These are phyloP conservation scores for Dactylellina parvicollis DNA, from an alignment of 2,329 filamentous ascomycete species.

Conservation along the genomic window DNA sequence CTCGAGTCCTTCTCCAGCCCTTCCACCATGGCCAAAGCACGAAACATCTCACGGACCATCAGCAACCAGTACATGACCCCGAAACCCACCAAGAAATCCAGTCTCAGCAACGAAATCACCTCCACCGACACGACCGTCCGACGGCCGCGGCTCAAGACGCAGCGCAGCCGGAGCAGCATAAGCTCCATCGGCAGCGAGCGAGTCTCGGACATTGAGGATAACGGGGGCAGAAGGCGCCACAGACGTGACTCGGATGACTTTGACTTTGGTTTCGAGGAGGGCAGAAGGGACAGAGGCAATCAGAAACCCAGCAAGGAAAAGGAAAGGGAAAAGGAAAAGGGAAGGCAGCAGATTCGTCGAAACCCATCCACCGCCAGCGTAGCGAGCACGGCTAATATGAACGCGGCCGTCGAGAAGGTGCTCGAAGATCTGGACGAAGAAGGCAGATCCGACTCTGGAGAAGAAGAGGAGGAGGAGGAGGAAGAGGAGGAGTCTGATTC, in stretches of 20 bases:
- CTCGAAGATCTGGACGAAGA: constrained; percentile 51
- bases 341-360: constrained; percentile 27
- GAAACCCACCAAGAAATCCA: constrained; percentile 36
- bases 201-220: constrained; percentile 43
- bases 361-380: constrained; percentile 26
- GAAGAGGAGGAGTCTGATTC: too few relatives aligned
- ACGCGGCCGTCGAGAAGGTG: constrained; percentile 46
- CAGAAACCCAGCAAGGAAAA: constrained; percentile 60
- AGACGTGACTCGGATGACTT: constrained; percentile 27
- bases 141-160: constrained; percentile 37
- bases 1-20: constrained; percentile 53
- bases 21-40: constrained; percentile 46
- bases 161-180: constrained; percentile 48
- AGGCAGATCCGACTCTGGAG: constrained; percentile 39
- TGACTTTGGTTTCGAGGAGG: constrained; percentile 49
- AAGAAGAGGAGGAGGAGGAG: too few relatives aligned
- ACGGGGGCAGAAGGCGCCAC: constrained; percentile 3
- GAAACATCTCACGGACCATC: constrained; percentile 45
- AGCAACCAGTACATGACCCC: constrained; percentile 52
- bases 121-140: constrained; percentile 22
- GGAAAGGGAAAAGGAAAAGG: too few relatives aligned
- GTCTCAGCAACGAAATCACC: constrained; percentile 45
- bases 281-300: constrained; percentile 60
- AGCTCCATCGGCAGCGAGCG: constrained; percentile 47
- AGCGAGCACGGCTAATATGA: constrained; percentile 30